Evolutionary conservation across 2,329 filamentous ascomycete species (phyloP).

Genomic region (Dothideomycetes sp.): DNA sequence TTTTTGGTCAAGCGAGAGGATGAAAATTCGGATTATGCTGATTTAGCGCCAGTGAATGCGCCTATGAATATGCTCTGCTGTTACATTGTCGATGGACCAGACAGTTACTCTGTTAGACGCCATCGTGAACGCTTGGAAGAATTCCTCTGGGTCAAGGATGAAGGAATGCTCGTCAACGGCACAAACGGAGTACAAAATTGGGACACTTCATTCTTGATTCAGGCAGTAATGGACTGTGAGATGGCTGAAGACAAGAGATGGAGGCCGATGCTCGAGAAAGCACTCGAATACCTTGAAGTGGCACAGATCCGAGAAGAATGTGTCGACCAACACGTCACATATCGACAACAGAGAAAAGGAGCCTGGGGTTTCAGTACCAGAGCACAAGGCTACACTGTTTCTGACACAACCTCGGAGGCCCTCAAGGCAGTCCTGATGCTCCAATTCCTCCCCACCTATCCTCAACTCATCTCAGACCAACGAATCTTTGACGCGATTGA

Average conservation of each 20-base stretch:
- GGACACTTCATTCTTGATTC: conserved; percentile 88
- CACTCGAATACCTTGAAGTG: conserved; percentile 74
- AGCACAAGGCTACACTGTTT: conserved; percentile 88
- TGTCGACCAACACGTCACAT: conserved; percentile 66
- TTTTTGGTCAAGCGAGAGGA: conserved; percentile 85
- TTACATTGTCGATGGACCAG: conserved; percentile 75
- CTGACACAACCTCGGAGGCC: conserved; percentile 87
- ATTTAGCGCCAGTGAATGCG: conserved; percentile 80
- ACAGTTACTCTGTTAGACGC: conserved; percentile 58
- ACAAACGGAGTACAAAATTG: conserved; percentile 98
- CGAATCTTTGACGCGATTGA: conserved; percentile 83
- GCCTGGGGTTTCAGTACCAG: conserved; percentile 94
- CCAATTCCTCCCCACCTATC: conserved; percentile 69
- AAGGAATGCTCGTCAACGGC: conserved; percentile 90
- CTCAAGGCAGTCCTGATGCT: conserved; percentile 78
- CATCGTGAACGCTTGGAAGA: conserved; percentile 78
- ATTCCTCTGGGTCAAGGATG: conserved; percentile 81
- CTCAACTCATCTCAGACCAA: conserved; percentile 61
- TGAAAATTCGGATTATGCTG: conserved; percentile 78
- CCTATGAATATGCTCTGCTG: conserved; percentile 84
- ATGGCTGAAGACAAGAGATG: conserved; percentile 69
- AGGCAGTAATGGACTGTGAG: conserved; percentile 69
- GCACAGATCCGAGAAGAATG: conserved; percentile 87
- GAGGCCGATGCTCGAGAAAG: conserved; percentile 72
- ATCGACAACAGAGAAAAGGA: conserved; percentile 83